A percentile compares a stretch with the other conserved stretches of the same genome.
These are phyloP conservation scores for Amborella trichopoda DNA, from an alignment of 164 flowering plant species.

Conservation along the genomic window DNA sequence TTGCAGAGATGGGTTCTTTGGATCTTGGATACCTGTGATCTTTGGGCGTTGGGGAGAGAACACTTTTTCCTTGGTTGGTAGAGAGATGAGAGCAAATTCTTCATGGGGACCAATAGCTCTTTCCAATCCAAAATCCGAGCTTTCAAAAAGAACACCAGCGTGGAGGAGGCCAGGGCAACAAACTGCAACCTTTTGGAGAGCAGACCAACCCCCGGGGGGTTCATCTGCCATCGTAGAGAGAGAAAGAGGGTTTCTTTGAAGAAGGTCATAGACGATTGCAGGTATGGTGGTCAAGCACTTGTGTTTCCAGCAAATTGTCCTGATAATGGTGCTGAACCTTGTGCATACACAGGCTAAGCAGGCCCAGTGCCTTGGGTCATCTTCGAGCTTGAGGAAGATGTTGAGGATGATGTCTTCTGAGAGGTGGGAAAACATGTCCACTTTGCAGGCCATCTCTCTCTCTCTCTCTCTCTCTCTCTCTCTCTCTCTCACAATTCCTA, in stretches of 20 bases:
- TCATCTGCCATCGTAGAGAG: constrained; percentile 1
- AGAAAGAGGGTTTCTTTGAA: constrained; percentile 5
- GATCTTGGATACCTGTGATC: no score
- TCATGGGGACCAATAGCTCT: constrained; percentile 81
- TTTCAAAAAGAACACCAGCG: constrained; percentile 71
- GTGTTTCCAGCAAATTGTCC: constrained; percentile 39
- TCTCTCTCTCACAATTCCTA: no score
- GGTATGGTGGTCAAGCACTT: constrained; percentile 56
- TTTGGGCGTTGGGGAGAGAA: not conserved
- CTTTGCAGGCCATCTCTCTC: no score
- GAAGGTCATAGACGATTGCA: constrained; percentile 52
- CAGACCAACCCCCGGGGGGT: constrained; percentile 58
- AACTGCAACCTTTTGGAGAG: constrained; percentile 73
- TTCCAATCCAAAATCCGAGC: constrained; percentile 86
- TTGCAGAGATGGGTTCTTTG: no score
- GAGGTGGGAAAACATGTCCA: constrained; percentile 34
- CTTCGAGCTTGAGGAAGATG: constrained; percentile 60
- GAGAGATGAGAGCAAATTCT: constrained; percentile 11
- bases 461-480: no score
- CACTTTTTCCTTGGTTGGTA: not conserved
- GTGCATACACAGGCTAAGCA: constrained; percentile 71
- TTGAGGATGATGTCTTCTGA: constrained; percentile 70
- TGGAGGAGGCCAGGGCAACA: constrained; percentile 92
- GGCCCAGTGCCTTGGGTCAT: constrained; percentile 79
- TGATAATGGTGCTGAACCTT: constrained; percentile 49